Evolutionary conservation across 2,329 filamentous ascomycete genomes (phyloP), one percentile per base, ranked within the genome.

Genomic region (Akanthomyces dipterigenus): DNA sequence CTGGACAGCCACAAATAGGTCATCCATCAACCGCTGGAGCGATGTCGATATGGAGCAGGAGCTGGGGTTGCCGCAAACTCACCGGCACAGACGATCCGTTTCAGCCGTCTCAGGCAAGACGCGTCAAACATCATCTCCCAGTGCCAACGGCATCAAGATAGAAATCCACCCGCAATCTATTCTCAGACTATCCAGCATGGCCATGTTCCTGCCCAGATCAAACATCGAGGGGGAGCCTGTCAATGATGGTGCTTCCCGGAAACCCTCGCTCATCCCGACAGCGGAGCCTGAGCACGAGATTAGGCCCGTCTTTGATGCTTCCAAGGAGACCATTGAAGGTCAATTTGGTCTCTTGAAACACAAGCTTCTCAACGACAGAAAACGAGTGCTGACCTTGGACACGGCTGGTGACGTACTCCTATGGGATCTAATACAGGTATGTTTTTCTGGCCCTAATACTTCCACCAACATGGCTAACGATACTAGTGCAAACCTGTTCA

Each of bases 301-400:
- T 76, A 68, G 88, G 58, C 89, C 90, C 1, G 82, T 91, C 55
- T 83, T 89, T 67, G 79, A 85, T 57, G 72, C 87, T 59, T 88
- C 89, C 1, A 85, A 88, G 65, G 90, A 93, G 71, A 91, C 89
- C 0, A 95, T 99, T 53, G 92, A 97, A 74, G 95, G 95, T 1
- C 93, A 97, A 69, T 93, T 96, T 75, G 95, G 95, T 11, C 77
- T 99, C 58, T 91, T 98, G 64, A 99, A 98, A 74, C 90, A 97
- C 73, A 88, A 89, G 68, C 82, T 98, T 67, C 80, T 99, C 63
- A 98, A 96, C 73, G 93, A 99, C 72, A 84, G 93, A 66, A 88
- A 90, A 70, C 85, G 92, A 63, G 93, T 96, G 4, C 78, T 99
- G 65, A 99, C 95, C 0, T 78, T 96, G 57, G 95, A 99, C 73